Evolutionary conservation across 768 basidiomycete species (phyloP).

Genomic region (Scleroderma citrinum): DNA sequence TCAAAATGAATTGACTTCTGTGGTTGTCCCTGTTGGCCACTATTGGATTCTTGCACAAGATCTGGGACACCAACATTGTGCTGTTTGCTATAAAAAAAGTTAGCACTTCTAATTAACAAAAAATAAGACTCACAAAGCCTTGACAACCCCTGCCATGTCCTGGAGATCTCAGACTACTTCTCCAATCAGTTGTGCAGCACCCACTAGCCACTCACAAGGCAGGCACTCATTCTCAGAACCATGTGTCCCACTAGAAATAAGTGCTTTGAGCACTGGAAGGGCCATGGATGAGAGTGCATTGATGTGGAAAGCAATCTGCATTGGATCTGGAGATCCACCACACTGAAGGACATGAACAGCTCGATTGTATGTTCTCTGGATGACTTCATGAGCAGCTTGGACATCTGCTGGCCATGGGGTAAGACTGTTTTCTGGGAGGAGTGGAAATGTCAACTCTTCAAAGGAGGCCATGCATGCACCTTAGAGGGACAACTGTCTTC

Average conservation of each 20-base stretch:
- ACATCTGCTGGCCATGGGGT: conserved; percentile 8
- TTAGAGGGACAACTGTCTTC: too few species aligned
- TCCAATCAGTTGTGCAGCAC: conserved; percentile 5
- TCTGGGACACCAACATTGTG: not conserved
- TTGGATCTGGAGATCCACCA: conserved; percentile 5
- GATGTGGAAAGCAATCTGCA: conserved; percentile 4
- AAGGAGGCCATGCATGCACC: too few species aligned
- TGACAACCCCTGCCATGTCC: not conserved
- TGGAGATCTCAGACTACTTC: not conserved
- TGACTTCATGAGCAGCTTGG: conserved; percentile 5
- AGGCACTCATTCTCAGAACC: not conserved
- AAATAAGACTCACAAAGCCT: not conserved
- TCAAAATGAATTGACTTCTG: conserved; percentile 5
- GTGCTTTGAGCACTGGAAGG: conserved; percentile 7
- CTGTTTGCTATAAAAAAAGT: not conserved
- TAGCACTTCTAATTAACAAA: not conserved
- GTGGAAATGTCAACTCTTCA: too few species aligned
- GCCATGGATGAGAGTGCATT: conserved; percentile 8
- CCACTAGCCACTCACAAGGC: conserved; percentile 5
- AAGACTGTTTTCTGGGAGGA: conserved; percentile 9
- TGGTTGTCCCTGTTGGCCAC: conserved; percentile 5
- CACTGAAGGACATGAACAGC: conserved; percentile 2
- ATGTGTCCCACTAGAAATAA: conserved; percentile 3
- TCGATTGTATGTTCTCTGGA: conserved; percentile 7
- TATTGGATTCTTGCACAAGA: not conserved